phyloP scores from a whole-genome alignment of 805 yeast species.

The Saccharomycopsis oosterbeekiorum region DNA sequence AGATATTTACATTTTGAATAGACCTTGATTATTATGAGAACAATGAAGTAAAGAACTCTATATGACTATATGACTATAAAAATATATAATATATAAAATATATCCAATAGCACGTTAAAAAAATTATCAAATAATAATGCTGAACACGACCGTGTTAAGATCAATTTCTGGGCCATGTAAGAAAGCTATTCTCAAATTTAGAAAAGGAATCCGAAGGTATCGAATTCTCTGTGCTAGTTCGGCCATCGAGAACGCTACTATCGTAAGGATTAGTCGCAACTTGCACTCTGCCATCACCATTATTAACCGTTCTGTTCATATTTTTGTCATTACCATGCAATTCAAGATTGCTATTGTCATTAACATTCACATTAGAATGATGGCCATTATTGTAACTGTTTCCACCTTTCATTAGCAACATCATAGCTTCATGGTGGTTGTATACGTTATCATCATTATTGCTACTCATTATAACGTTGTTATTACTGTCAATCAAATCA shows the following conservation, averaged over 20 bases:
- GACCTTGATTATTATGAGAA: not conserved
- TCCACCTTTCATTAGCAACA: not conserved
- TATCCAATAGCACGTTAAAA: not conserved
- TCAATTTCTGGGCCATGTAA: constrained; percentile 6
- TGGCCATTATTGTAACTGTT: not conserved
- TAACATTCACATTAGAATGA: not conserved
- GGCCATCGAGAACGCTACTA: not conserved
- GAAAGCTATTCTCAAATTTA: constrained; percentile 10
- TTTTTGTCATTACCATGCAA: not conserved
- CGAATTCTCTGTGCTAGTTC: not conserved
- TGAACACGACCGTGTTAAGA: not conserved
- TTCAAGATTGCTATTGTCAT: too few species aligned
- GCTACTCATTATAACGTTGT: not conserved
- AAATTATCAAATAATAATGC: not conserved
- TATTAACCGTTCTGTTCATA: not conserved
- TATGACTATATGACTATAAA: not conserved
- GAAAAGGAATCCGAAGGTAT: constrained; percentile 3
- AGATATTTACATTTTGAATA: constrained; percentile 6
- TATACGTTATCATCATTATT: not conserved
- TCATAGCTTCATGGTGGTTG: not conserved
- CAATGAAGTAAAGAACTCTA: too few species aligned
- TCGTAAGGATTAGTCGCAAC: not conserved
- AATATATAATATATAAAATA: not conserved
- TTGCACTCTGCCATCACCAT: not conserved
- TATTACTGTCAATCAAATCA: not conserved